Evolutionary conservation across 352 stramenopile genomes (phyloP).

Genomic region (Phytophthora agathidicida): DNA sequence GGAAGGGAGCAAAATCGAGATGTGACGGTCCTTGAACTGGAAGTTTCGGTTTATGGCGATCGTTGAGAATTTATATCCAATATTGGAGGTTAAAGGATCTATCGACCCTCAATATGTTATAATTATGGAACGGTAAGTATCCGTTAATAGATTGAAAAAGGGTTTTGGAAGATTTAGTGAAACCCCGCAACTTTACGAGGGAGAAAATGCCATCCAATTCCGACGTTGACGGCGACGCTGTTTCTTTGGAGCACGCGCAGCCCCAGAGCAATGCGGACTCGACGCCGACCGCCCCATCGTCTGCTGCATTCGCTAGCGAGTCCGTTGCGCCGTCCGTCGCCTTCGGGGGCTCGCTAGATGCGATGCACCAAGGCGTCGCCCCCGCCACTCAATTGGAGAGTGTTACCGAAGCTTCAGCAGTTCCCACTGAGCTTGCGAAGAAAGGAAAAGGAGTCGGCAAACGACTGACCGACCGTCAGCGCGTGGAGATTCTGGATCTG

Average conservation of each 20-base stretch:
- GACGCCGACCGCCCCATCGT: not conserved
- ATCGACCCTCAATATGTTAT: too few relatives aligned
- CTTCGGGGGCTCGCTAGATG: conserved; percentile 5
- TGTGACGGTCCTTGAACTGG: too few relatives aligned
- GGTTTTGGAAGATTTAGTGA: too few relatives aligned
- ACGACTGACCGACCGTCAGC: conserved; percentile 51
- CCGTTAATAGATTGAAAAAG: too few relatives aligned
- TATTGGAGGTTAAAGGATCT: too few relatives aligned
- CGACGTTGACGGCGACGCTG: not conserved
- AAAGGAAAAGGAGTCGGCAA: conserved; percentile 44
- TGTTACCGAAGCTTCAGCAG: not conserved
- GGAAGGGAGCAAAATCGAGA: not conserved
- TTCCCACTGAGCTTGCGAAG: conserved; percentile 6
- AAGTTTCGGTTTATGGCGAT: too few relatives aligned
- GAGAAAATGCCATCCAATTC: conserved; percentile 1
- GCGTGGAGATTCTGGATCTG: conserved; percentile 54
- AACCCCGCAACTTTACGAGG: too few relatives aligned
- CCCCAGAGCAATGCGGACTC: not conserved
- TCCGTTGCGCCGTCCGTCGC: not conserved
- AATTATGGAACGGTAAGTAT: too few relatives aligned
- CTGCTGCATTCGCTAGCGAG: not conserved
- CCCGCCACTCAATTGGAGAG: conserved; percentile 5
- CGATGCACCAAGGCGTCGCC: conserved; percentile 4
- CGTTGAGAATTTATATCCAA: too few relatives aligned
- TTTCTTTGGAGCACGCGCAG: not conserved